Base-by-base conservation (phyloP, 2,329 filamentous ascomycete species). In the Ustilaginoidea virens region DNA sequence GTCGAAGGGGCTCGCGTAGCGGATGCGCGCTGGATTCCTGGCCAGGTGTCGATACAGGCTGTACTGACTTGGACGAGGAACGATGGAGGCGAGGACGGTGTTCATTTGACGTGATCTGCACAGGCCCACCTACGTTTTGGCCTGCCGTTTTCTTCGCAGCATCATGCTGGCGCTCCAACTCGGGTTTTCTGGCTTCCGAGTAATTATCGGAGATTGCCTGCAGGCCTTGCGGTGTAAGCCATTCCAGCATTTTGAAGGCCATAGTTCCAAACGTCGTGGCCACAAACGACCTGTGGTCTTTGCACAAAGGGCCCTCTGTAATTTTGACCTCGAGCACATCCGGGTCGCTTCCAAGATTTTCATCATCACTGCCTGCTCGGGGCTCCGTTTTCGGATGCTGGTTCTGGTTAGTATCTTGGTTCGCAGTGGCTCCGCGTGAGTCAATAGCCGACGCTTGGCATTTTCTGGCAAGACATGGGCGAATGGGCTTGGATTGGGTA, bases 161-260 rank as follows among this genome's bases (percentile, higher is more conserved):
- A 12, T 18, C 25, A 27, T 14, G 13, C 21, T n/a, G 37, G 28
- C 23, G 39, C 25, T 14, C 27, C 28, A 20, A 20, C n/a, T 30
- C 30, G 8, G 23, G 32, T 17, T 32, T 17, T 19, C 36, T 28
- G 12, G 36, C 29, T 4, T 42, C 38, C 5, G 36, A 39, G 13
- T 51, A 32, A 28, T 53, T 58, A 11, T 55, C 43, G 1, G 57
- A 53, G 50, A 72, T 60, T 7, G 56, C 53, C 13, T 61, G 58
- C 4, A 72, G 45, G n/a, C 60, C 63, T 31, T 60, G 59, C 1
- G 71, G 71, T 2, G 71, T 72, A n/a, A 79, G 52, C 73, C 72
- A 79, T 45, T 79, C 74, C 4, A 79, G 42, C 70, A 78, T 78
- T 41, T 73, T 76, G 47, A 78, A 73, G 8, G 74, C 66, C 8